These are phyloP conservation scores for Metschnikowia santaceciliae DNA, from an alignment of 805 yeast species.

Conservation along the genomic window DNA sequence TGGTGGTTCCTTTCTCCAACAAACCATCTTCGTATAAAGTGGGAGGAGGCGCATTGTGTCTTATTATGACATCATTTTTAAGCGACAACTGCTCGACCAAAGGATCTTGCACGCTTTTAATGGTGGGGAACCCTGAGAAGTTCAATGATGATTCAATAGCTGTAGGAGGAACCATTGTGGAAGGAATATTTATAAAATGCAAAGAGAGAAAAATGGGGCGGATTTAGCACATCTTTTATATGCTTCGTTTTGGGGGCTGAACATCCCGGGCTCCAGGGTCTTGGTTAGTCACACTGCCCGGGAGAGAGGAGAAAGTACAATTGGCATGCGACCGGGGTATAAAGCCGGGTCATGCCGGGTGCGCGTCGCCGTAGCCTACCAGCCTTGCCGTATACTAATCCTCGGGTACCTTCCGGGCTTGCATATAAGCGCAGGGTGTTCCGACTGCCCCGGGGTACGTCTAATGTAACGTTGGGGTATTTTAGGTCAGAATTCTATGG, in stretches of 20 bases:
- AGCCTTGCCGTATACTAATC: background rate
- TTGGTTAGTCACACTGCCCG: conserved; percentile 4
- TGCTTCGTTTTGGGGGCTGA: conserved; percentile 4
- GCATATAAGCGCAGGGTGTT: background rate
- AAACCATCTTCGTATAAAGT: conserved; percentile 92
- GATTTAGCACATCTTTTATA: conserved; percentile 9
- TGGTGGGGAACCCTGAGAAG: conserved; percentile 36
- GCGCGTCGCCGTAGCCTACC: conserved; percentile 4
- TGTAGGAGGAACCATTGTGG: conserved; percentile 42
- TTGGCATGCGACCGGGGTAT: conserved; percentile 10
- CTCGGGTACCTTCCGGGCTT: background rate
- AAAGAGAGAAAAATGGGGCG: conserved; percentile 2
- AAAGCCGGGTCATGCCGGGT: conserved; percentile 11
- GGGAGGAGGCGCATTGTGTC: conserved; percentile 93
- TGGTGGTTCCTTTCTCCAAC: conserved; percentile 83
- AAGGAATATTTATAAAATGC: background rate
- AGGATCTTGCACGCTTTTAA: conserved; percentile 39
- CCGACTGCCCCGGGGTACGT: conserved; percentile 3
- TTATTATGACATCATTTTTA: conserved; percentile 59
- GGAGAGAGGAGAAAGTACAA: conserved; percentile 10
- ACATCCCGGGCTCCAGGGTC: conserved; percentile 7
- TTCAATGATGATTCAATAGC: conserved; percentile 44
- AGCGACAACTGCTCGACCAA: conserved; percentile 42
- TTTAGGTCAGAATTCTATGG: no score
- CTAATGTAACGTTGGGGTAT: no score